Conservation (phyloP, 1,284 basidiomycete genomes). For the Pulveroboletus sp. region DNA sequence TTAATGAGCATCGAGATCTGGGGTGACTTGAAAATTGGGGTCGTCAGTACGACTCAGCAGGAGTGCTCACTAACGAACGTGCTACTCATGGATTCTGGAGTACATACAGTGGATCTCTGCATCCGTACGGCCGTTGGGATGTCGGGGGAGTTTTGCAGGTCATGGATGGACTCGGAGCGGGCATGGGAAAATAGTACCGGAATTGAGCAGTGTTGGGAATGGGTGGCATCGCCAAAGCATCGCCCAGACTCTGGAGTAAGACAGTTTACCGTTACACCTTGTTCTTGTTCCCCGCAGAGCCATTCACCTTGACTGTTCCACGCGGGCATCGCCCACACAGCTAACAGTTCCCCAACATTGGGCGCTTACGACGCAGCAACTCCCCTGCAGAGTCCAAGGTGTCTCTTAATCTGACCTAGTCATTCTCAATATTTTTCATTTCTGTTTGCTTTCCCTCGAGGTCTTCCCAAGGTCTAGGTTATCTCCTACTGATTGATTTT, state of each 20-base stretch:
- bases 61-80: no score
- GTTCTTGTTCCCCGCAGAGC: conserved; percentile 4
- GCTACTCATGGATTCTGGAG: not conserved
- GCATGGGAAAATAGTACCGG: conserved; percentile 27
- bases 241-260: conserved; percentile 14
- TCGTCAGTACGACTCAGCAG: not conserved
- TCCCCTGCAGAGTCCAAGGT: not conserved
- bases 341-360: not conserved
- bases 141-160: no score
- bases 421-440: no score
- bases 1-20: conserved; percentile 1
- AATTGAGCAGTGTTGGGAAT: conserved; percentile 22
- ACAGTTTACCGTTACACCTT: not conserved
- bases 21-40: not conserved
- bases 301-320: not conserved
- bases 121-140: no score
- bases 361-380: not conserved
- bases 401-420: no score
- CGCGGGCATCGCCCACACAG: not conserved
- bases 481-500: conserved; percentile 25
- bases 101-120: not conserved
- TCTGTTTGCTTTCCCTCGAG: conserved; percentile 17
- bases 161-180: no score
- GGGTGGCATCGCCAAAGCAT: conserved; percentile 23
- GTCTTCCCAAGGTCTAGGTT: conserved; percentile 19